Evolutionary conservation across 148 eudicot species (phyloP), one percentile per base, ranked within the genome.

Genomic region (Rhododendron griersonianum): DNA sequence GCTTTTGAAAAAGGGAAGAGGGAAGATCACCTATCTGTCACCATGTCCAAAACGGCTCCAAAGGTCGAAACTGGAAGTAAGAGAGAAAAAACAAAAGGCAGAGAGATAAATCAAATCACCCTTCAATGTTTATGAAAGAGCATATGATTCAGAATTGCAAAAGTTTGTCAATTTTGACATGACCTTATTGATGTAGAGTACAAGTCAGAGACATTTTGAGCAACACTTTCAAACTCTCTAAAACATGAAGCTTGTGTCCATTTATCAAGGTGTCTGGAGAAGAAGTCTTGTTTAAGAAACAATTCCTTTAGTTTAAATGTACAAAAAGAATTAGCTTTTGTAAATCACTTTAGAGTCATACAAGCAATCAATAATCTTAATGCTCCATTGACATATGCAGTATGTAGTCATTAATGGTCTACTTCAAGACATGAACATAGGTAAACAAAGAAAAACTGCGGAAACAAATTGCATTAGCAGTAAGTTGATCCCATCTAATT

Each of bases 31-130:
- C 97, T 93, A 89, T 95, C 97, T 11, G 98, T 94, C 86, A 96
- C 95, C 98, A 96, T 96, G 93, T 96, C 99, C 91, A 96, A 87
- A 90, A 96, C 98, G 82, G 99, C 97, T 84, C 99, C 99, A 90
- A 95, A 94, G 55, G 98, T 95, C 79, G 98, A 95, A 78, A 94
- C 98, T 96, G 90, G 53, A 87, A 61, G 65, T 28, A 53, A 78
- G 48, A 84, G 44, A 82, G 25, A 61, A 61, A 23, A 23, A 85
- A n/a, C 47, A 71, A 75, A 73, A 67, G 84, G 83, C 41, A 87
- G n/a, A 80, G 67, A 51, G 5, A 19, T 67, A 35, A 86, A 81
- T 84, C 69, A n/a, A 61, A 84, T 57, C 73, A 79, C 39, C 45
- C 7, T 51, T 19, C 13, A 21, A 81, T 53, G 74, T 7, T 48